A percentile compares a stretch with the other conserved stretches of the same genome.
These are phyloP conservation scores for Amesomyces nigricolor DNA, from an alignment of 2,329 filamentous ascomycete species.

Conservation along the genomic window DNA sequence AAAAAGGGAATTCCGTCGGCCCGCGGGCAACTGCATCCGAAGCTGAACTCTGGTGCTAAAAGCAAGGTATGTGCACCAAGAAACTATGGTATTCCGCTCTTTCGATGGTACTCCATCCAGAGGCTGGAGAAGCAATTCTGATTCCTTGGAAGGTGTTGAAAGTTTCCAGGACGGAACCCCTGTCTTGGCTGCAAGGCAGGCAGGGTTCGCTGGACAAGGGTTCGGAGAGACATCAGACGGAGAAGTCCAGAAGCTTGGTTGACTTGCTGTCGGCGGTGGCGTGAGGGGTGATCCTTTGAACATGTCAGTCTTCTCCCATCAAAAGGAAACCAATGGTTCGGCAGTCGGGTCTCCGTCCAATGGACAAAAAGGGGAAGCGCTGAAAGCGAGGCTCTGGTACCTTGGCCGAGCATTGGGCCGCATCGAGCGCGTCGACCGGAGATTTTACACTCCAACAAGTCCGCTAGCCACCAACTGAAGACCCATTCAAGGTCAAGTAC, in stretches of 20 bases:
- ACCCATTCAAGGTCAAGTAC: too few species aligned
- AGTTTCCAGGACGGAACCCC: conserved; percentile 6
- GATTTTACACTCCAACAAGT: neutral
- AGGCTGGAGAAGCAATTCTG: neutral
- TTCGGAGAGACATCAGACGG: neutral
- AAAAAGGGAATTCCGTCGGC: too few species aligned
- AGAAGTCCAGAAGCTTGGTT: too few species aligned
- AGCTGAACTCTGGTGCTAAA: neutral
- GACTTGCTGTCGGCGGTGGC: too few species aligned
- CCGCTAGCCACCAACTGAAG: neutral
- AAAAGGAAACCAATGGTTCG: too few species aligned
- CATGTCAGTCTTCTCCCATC: too few species aligned
- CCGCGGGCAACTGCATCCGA: neutral
- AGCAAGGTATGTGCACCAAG: neutral
- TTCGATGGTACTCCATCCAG: too few species aligned
- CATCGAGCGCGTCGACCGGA: conserved; percentile 10
- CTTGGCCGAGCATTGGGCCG: conserved; percentile 5
- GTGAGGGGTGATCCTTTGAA: too few species aligned
- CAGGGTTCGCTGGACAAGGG: neutral
- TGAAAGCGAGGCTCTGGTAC: conserved; percentile 4
- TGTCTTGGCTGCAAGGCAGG: neutral
- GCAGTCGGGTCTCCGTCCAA: too few species aligned
- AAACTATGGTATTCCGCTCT: too few species aligned
- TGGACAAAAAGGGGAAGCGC: neutral
- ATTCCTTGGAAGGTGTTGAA: conserved; percentile 9